Percentiles rank a stretch among this genome's conserved stretches.
These are phyloP conservation scores for Aspergillus hiratsukae DNA, from an alignment of 2,329 filamentous ascomycete genomes.

Conservation along the genomic window DNA sequence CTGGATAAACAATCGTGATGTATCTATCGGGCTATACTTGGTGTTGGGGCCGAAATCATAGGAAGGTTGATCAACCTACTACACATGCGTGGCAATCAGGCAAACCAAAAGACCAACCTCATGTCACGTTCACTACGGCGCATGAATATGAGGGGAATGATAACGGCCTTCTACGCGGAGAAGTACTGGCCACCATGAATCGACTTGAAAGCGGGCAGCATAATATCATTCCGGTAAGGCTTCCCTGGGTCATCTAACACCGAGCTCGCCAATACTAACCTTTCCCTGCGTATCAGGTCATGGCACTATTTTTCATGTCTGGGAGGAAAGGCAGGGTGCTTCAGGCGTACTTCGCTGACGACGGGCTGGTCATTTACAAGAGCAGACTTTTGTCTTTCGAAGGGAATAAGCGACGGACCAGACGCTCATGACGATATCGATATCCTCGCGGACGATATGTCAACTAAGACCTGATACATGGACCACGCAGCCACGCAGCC, in stretches of 20 bases:
- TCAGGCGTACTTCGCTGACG: background rate
- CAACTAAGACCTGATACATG: too few species aligned
- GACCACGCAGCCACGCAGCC: too few species aligned
- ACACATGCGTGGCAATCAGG: background rate
- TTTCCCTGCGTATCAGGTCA: background rate
- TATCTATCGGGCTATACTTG: too few species aligned
- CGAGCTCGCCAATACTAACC: background rate
- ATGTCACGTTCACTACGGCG: background rate
- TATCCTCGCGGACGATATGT: too few species aligned
- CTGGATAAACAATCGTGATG: too few species aligned
- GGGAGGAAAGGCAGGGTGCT: background rate
- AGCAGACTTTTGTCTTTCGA: background rate
- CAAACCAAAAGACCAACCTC: background rate
- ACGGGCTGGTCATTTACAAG: background rate
- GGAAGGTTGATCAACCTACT: too few species aligned
- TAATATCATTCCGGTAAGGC: background rate
- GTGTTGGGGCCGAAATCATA: too few species aligned
- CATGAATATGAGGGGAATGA: background rate
- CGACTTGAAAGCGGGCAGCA: background rate
- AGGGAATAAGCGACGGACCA: too few species aligned
- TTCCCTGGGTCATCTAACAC: background rate
- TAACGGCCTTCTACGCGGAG: background rate
- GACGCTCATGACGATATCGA: too few species aligned
- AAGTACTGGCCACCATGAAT: background rate
- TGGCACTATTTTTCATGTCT: background rate